Evolutionary conservation across 2,329 filamentous ascomycete genomes (phyloP).

Genomic region (Hirsutella minnesotensis): DNA sequence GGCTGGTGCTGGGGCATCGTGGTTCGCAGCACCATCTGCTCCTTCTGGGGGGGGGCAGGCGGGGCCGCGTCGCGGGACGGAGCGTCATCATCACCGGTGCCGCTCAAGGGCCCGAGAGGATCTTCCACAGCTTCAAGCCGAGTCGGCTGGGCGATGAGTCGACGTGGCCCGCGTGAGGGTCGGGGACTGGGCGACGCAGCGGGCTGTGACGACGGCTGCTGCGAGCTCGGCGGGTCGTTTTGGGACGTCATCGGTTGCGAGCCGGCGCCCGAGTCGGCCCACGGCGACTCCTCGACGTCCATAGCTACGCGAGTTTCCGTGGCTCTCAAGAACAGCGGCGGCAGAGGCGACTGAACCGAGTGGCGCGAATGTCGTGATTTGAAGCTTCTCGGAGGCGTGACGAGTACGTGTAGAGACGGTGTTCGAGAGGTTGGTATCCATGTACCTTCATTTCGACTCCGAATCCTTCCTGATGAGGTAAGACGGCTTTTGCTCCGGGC

Average conservation of each 20-base stretch:
- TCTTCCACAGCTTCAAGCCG: conserved; percentile 68
- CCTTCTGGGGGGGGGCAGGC: conserved; percentile 58
- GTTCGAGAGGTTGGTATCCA: no score
- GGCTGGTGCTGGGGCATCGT: conserved; percentile 37
- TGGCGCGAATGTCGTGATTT: not conserved
- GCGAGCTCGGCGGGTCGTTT: conserved; percentile 16
- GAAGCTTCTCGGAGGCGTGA: no score
- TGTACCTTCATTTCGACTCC: not conserved
- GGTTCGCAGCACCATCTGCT: conserved; percentile 49
- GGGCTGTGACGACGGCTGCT: conserved; percentile 17
- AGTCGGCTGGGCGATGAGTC: conserved; percentile 63
- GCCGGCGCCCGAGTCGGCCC: conserved; percentile 34
- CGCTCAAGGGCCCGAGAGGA: conserved; percentile 66
- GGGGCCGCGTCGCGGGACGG: conserved; percentile 35
- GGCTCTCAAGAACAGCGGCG: not conserved
- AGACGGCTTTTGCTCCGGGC: not conserved
- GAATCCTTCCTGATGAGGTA: not conserved
- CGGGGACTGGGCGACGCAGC: conserved; percentile 23
- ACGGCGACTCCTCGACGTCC: conserved; percentile 42
- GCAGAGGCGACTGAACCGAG: not conserved
- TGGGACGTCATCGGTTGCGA: conserved; percentile 18
- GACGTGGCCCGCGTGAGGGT: conserved; percentile 40
- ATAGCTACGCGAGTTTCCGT: conserved; percentile 16
- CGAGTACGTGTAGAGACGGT: no score
- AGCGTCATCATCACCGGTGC: conserved; percentile 34